Conservation (phyloP, 768 basidiomycete species). For the Mycena amicta region DNA sequence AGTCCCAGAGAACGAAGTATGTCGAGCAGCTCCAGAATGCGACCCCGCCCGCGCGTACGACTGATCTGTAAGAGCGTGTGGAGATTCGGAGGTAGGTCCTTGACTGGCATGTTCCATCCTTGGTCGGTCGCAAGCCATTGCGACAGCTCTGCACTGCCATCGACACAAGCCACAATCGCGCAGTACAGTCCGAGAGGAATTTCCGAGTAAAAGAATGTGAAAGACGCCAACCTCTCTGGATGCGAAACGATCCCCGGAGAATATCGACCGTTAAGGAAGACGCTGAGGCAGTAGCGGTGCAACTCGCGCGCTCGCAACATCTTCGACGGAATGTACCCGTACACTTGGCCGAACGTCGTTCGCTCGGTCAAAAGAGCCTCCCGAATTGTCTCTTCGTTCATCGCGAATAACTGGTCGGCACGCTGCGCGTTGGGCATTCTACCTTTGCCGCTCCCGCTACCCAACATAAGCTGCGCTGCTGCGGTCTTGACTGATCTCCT, state of each 20-base stretch:
- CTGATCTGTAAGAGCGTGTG: conserved; percentile 58
- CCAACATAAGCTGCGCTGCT: conserved; percentile 28
- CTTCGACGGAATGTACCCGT: conserved; percentile 75
- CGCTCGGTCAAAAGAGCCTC: conserved; percentile 70
- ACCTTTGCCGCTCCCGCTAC: conserved; percentile 38
- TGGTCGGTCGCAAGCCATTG: conserved; percentile 50
- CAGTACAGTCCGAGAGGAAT: conserved; percentile 69
- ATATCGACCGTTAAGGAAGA: conserved; percentile 42
- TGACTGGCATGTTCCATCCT: conserved; percentile 52
- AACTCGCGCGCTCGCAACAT: conserved; percentile 64
- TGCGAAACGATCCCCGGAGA: conserved; percentile 53
- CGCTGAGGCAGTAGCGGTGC: conserved; percentile 55
- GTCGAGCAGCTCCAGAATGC: conserved; percentile 64
- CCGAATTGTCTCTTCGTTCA: conserved; percentile 56
- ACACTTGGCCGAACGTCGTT: conserved; percentile 69
- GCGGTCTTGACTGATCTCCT: conserved; percentile 19
- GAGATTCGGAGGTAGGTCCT: conserved; percentile 54
- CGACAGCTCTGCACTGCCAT: conserved; percentile 59
- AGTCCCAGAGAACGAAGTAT: conserved; percentile 60
- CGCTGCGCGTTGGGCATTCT: conserved; percentile 46
- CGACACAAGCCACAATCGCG: conserved; percentile 58
- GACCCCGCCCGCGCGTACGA: conserved; percentile 56
- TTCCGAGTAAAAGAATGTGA: conserved; percentile 64
- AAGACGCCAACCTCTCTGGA: conserved; percentile 57
- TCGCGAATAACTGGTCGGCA: conserved; percentile 54